Conservation (phyloP, 805 yeast genomes). For the Candida piceae region DNA sequence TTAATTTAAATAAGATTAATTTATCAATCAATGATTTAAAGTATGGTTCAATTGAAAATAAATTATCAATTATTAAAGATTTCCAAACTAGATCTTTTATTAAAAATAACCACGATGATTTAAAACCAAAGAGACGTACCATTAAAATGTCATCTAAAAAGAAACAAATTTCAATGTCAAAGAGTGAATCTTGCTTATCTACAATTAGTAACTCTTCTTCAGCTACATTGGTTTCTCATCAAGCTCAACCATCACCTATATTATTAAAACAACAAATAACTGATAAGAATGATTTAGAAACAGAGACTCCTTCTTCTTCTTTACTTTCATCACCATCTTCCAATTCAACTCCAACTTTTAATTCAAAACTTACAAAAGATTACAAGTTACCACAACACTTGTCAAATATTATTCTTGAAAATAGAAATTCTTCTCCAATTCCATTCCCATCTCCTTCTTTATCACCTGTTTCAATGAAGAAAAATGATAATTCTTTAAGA, state of each 20-base stretch:
- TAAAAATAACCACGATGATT: conserved; percentile 24
- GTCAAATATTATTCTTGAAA: neutral
- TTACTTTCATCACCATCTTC: neutral
- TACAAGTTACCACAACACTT: neutral
- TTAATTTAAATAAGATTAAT: conserved; percentile 29
- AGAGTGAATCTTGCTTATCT: neutral
- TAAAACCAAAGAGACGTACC: conserved; percentile 27
- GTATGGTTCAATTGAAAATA: conserved; percentile 31
- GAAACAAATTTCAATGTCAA: neutral
- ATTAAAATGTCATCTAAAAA: conserved; percentile 18
- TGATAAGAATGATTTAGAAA: neutral
- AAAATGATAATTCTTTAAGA: neutral
- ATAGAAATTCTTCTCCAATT: neutral
- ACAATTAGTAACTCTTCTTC: neutral
- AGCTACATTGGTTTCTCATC: neutral
- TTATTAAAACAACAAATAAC: neutral
- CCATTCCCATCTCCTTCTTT: neutral
- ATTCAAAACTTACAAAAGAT: neutral
- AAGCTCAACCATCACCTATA: neutral
- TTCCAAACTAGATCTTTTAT: conserved; percentile 42
- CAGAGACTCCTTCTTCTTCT: too few species aligned
- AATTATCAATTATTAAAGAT: conserved; percentile 35
- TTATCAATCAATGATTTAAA: conserved; percentile 27
- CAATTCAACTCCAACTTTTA: neutral
- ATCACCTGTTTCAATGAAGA: neutral